Evolutionary conservation across 306 rosid species (phyloP), one percentile per base, ranked within the genome.

Genomic region (Rosa lucieae): DNA sequence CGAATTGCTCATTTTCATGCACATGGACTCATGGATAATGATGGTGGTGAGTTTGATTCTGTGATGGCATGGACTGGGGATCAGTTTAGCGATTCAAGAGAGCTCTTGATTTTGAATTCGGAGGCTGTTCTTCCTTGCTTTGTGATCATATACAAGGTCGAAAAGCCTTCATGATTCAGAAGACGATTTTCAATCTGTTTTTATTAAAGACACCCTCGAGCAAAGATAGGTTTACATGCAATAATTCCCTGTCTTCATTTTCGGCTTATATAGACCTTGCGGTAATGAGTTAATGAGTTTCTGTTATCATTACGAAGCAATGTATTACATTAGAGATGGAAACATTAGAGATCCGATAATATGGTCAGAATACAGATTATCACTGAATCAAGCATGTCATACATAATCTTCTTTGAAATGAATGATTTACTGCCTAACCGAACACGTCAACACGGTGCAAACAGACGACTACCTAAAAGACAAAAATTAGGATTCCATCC

Each of bases 51-150:
- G 5, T 85, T 72, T 76, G 82, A 85, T 79, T 85, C 86, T 17
- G 46, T 78, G 65, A 46, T 52, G 20, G 84, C 70, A 56, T 46
- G 70, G 56, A 32, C 43, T 8, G 53, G 23, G 37, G 13, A 67
- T 52, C 68, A 63, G 6, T 74, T 77, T 9, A 56, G 61, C 2
- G 81, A 69, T 20, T 68, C 46, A 6, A 70, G 72, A n/a, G 58
- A 76, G 65, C 79, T 79, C 0, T 62, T 78, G 67, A 80, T 66
- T 66, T 71, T 75, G 79, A 76, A 82, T 67, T 72, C 61, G 40
- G 75, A 78, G 53, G 86, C 84, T 29, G 72, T 79, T 21, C 84
- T 85, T 76, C 84, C 88, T 44, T 75, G 82, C 82, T 85, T 82
- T 72, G 85, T 79, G 67, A 80, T 82, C 37, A 70, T 82, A 47